Evolutionary conservation across 140 eudicot genomes (phyloP).

Genomic region (Anethum foeniculum): DNA sequence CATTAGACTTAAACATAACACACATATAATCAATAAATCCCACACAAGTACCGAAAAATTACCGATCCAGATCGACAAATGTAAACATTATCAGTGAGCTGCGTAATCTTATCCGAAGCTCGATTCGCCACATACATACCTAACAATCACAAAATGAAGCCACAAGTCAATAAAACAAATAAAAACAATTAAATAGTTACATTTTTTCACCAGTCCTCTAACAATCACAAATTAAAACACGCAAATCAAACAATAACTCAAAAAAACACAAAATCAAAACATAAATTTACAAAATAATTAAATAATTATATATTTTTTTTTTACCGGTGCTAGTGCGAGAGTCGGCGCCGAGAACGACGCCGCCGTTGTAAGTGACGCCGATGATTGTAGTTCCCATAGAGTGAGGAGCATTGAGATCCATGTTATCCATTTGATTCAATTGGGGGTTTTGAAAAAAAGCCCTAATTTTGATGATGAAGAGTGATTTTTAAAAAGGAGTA

Average conservation of each 20-base stretch:
- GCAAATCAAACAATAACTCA: background rate
- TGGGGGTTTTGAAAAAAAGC: background rate
- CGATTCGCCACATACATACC: constrained; percentile 97
- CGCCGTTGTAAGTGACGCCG: constrained; percentile 21
- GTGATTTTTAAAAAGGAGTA: too few relatives aligned
- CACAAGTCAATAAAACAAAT: background rate
- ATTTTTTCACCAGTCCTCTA: constrained; percentile 20
- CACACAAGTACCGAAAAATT: background rate
- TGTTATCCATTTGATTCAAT: background rate
- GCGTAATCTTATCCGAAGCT: constrained; percentile 91
- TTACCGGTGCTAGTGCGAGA: constrained; percentile 3
- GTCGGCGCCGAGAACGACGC: constrained; percentile 21
- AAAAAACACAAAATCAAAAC: background rate
- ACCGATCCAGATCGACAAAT: constrained; percentile 98
- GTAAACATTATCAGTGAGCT: constrained; percentile 88
- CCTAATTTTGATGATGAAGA: background rate
- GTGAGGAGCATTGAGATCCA: constrained; percentile 14
- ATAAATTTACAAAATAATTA: background rate
- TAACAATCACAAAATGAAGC: background rate
- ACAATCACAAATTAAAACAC: background rate
- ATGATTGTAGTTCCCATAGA: constrained; percentile 18
- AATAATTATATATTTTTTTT: background rate
- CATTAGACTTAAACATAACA: background rate
- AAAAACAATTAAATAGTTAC: background rate
- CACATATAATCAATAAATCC: background rate